phyloP scores from a whole-genome alignment of 139 green algal species.

The Tetradesmus lagerheimii region DNA sequence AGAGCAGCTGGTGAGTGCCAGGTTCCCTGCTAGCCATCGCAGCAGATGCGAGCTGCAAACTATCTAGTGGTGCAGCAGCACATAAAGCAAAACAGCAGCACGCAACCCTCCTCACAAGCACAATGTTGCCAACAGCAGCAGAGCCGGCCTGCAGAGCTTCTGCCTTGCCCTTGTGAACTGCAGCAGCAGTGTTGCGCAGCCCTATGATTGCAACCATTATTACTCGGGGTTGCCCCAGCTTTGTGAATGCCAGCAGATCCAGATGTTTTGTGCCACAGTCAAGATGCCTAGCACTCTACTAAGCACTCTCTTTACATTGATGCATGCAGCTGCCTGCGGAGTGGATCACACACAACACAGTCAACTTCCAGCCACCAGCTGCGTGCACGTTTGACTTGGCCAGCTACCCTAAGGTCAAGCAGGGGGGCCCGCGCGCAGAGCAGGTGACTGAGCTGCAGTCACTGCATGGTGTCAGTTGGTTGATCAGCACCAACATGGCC shows the following conservation, averaged over 20 bases:
- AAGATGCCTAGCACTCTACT: neutral
- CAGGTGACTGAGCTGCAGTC: slow-evolving; percentile 1
- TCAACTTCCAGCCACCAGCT: neutral
- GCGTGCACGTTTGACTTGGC: neutral
- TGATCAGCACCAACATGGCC: too few species aligned
- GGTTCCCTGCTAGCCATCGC: too few species aligned
- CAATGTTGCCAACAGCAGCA: too few species aligned
- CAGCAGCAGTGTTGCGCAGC: neutral
- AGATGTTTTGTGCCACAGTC: too few species aligned
- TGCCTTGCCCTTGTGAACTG: too few species aligned
- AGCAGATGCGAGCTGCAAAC: too few species aligned
- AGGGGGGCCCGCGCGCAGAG: neutral
- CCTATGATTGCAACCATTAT: too few species aligned
- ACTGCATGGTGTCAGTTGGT: neutral
- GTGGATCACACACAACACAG: slow-evolving; percentile 16
- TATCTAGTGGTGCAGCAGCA: too few species aligned
- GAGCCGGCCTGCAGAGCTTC: too few species aligned
- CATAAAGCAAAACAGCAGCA: too few species aligned
- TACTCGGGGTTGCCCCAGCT: neutral
- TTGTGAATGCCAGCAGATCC: neutral
- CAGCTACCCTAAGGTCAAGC: neutral
- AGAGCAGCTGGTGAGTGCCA: neutral
- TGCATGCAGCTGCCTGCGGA: slow-evolving; percentile 2
- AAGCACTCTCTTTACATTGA: neutral
- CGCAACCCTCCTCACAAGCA: too few species aligned